Evolutionary conservation across 1,284 basidiomycete species (phyloP).

Genomic region (Marasmius oreades): DNA sequence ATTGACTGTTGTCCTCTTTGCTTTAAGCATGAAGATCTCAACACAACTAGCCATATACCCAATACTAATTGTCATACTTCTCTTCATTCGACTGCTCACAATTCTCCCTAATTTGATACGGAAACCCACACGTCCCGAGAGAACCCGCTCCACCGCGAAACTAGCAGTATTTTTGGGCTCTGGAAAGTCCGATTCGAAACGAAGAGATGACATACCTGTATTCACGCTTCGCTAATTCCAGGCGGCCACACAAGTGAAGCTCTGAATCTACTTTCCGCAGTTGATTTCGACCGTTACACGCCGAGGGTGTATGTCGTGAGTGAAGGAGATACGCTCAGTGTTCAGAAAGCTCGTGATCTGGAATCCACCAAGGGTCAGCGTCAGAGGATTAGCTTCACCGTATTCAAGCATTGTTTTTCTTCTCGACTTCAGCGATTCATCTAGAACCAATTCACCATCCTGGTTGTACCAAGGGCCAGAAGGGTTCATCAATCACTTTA

Average conservation of each 20-base stretch:
- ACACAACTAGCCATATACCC: too few relatives aligned
- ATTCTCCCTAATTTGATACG: too few relatives aligned
- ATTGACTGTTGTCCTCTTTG: too few relatives aligned
- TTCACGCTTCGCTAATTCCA: constrained; percentile 31
- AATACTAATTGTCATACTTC: too few relatives aligned
- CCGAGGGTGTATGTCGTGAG: constrained; percentile 83
- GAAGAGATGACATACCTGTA: constrained; percentile 4
- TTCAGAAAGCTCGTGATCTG: constrained; percentile 64
- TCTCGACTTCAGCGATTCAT: not conserved
- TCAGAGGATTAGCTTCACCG: constrained; percentile 3
- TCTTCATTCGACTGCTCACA: too few relatives aligned
- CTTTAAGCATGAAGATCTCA: too few relatives aligned
- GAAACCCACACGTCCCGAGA: not conserved
- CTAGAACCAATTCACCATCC: constrained; percentile 40
- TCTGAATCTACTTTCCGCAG: constrained; percentile 67
- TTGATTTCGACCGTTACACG: constrained; percentile 77
- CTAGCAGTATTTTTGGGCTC: constrained; percentile 65
- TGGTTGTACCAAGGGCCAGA: constrained; percentile 82
- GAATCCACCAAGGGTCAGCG: constrained; percentile 40
- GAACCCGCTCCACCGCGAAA: constrained; percentile 17
- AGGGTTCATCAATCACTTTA: constrained; percentile 76
- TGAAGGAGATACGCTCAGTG: constrained; percentile 79
- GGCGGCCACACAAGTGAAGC: constrained; percentile 96
- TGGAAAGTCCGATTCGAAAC: constrained; percentile 33
- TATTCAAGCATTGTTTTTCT: not conserved